phyloP scores from a whole-genome alignment of 1,139 yeast genomes.

The Lodderomyces orthopsilosis region DNA sequence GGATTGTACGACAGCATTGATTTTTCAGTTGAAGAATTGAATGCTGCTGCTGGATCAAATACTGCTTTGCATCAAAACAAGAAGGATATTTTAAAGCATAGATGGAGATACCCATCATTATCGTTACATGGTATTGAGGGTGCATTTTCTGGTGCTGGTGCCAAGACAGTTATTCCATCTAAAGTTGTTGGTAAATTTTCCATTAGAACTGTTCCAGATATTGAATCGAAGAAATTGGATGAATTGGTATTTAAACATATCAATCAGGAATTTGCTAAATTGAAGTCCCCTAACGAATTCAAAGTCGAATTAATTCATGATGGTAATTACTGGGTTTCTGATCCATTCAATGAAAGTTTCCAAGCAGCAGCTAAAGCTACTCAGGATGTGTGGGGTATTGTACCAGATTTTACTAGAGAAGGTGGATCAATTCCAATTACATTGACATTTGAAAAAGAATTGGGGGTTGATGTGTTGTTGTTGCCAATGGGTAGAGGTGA shows the following conservation, averaged over 20 bases:
- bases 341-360: conserved; percentile 90
- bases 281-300: conserved; percentile 74
- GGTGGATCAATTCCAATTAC: conserved; percentile 99
- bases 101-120: conserved; percentile 98
- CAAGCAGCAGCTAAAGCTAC: conserved; percentile 95
- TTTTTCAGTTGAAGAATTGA: conserved; percentile 79
- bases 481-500: conserved; percentile 99
- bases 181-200: conserved; percentile 93
- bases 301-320: conserved; percentile 81
- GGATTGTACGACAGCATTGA: conserved; percentile 81
- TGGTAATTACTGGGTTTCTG: conserved; percentile 94
- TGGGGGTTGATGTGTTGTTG: conserved; percentile 80
- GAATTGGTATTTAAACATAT: conserved; percentile 72
- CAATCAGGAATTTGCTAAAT: conserved; percentile 57
- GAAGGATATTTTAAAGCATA: conserved; percentile 86
- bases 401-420: conserved; percentile 96
- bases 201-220: conserved; percentile 94
- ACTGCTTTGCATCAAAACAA: conserved; percentile 76
- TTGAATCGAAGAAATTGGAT: conserved; percentile 76
- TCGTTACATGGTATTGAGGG: conserved; percentile 98
- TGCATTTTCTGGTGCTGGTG: conserved; percentile 92
- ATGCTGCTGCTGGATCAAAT: conserved; percentile 83
- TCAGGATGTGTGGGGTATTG: conserved; percentile 88
- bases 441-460: conserved; percentile 80
- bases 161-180: conserved; percentile 97